These are phyloP conservation scores for Pyracantha coccinea DNA, from an alignment of 331 rosid species.

Conservation along the genomic window DNA sequence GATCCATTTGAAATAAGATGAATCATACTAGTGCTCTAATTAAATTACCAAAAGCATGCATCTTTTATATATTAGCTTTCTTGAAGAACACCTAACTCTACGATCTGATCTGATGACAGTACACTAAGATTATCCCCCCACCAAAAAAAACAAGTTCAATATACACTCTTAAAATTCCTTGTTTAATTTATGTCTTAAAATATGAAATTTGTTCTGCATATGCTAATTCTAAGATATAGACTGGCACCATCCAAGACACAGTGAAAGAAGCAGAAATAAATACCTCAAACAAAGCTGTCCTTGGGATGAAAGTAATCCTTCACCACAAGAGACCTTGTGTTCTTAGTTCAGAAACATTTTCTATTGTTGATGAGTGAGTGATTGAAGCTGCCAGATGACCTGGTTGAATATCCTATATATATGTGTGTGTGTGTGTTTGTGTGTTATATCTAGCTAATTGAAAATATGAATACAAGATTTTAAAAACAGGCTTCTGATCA, in stretches of 20 bases:
- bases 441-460: not conserved
- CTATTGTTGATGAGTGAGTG: conserved; percentile 66
- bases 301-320: not conserved
- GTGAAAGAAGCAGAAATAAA: not conserved
- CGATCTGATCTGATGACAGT: not conserved
- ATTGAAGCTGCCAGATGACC: conserved; percentile 95
- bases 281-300: conserved; percentile 6
- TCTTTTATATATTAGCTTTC: not conserved
- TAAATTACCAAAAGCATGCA: not conserved
- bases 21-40: no score
- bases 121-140: not conserved
- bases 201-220: not conserved
- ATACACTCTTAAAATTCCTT: not conserved
- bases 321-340: not conserved
- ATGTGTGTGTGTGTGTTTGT: not conserved
- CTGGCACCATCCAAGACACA: not conserved
- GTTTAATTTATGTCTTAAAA: not conserved
- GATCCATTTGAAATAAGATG: not conserved
- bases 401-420: conserved; percentile 29
- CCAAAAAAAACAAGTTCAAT: not conserved
- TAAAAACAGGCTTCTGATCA: not conserved
- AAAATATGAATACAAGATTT: no score
- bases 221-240: not conserved
- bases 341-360: not conserved
- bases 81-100: not conserved